phyloP scores from a whole-genome alignment of 352 stramenopile species.

The Phytophthora europaea region DNA sequence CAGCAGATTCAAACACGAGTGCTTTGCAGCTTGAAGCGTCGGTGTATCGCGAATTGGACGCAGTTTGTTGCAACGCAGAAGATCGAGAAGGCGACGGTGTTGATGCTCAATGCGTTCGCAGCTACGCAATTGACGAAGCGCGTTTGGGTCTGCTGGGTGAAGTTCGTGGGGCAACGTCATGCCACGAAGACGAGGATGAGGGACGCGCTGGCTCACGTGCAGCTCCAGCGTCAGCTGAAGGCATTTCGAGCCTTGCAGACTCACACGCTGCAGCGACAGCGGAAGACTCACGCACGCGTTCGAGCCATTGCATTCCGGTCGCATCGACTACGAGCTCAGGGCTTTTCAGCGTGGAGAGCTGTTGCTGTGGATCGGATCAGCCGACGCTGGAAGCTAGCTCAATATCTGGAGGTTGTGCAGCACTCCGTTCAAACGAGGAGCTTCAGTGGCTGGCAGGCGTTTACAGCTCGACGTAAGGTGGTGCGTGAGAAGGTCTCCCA shows the following conservation, averaged over 20 bases:
- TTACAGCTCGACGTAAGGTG: constrained; percentile 24
- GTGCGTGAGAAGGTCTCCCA: constrained; percentile 34
- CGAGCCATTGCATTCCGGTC: constrained; percentile 4
- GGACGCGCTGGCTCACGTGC: constrained; percentile 39
- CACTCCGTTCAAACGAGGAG: constrained; percentile 46
- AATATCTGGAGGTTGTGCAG: constrained; percentile 52
- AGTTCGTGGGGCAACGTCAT: constrained; percentile 10
- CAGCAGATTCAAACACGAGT: constrained; percentile 32
- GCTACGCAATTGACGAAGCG: constrained; percentile 27
- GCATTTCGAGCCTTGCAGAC: constrained; percentile 28
- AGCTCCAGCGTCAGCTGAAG: constrained; percentile 28
- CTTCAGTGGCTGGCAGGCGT: constrained; percentile 49
- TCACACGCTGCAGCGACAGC: constrained; percentile 13
- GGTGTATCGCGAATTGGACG: constrained; percentile 32
- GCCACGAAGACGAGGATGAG: constrained; percentile 33
- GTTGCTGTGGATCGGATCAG: neutral
- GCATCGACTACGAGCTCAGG: neutral
- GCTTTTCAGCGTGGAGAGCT: constrained; percentile 40
- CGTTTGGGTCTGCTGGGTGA: constrained; percentile 32
- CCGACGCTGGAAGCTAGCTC: constrained; percentile 35
- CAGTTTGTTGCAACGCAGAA: constrained; percentile 44
- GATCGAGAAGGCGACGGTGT: constrained; percentile 36
- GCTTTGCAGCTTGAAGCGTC: constrained; percentile 27
- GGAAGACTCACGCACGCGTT: constrained; percentile 2
- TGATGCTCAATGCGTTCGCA: constrained; percentile 42